These are phyloP conservation scores for Sistotremastrum niveocremeum DNA, from an alignment of 768 basidiomycete genomes.

Conservation along the genomic window DNA sequence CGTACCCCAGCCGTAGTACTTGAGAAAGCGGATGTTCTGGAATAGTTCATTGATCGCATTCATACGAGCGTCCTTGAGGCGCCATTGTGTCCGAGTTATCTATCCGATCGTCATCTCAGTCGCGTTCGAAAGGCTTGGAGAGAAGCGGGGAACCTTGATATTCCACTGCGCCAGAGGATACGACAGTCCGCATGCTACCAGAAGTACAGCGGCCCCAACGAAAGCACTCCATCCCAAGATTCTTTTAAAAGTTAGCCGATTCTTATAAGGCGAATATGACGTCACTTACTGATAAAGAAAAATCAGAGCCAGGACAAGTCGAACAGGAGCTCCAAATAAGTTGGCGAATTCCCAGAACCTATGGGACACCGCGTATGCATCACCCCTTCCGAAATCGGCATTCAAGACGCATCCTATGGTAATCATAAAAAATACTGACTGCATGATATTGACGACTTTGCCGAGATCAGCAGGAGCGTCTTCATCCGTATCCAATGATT, in stretches of 20 bases:
- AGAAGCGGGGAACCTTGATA: slow-evolving; percentile 29
- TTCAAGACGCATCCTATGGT: background rate
- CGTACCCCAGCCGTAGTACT: slow-evolving; percentile 67
- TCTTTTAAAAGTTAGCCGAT: slow-evolving; percentile 20
- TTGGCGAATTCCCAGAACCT: slow-evolving; percentile 63
- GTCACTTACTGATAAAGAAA: slow-evolving; percentile 57
- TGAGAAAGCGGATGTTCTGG: slow-evolving; percentile 59
- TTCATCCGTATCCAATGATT: slow-evolving; percentile 20
- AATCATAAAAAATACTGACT: slow-evolving; percentile 26
- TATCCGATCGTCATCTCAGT: slow-evolving; percentile 11
- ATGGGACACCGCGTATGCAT: slow-evolving; percentile 55
- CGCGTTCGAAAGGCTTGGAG: background rate
- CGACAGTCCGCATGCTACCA: slow-evolving; percentile 48
- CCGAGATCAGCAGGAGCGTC: slow-evolving; percentile 44
- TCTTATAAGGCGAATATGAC: background rate
- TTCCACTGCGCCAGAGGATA: slow-evolving; percentile 56
- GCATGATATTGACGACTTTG: slow-evolving; percentile 64
- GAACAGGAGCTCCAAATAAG: slow-evolving; percentile 47
- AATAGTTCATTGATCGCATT: slow-evolving; percentile 62
- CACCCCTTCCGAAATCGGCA: slow-evolving; percentile 32
- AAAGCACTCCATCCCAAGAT: slow-evolving; percentile 70
- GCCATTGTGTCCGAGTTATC: slow-evolving; percentile 45
- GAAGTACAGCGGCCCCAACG: slow-evolving; percentile 52
- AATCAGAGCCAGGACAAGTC: slow-evolving; percentile 48
- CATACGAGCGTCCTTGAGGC: slow-evolving; percentile 57